Base-by-base conservation (phyloP, 2,329 filamentous ascomycete species). In the Xylariomycetidae sp. region DNA sequence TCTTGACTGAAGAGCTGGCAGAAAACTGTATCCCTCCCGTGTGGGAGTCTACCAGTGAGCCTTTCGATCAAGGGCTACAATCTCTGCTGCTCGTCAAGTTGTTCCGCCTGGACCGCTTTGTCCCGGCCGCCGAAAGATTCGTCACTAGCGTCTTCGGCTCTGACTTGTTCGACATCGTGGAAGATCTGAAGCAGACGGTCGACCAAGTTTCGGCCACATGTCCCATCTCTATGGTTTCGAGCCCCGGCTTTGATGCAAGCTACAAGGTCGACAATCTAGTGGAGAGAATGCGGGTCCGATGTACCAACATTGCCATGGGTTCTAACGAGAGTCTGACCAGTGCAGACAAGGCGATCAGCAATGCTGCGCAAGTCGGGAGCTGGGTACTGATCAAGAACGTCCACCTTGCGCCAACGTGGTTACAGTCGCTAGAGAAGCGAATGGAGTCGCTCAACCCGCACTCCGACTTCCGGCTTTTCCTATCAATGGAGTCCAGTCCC, bases 351-450 rank as follows among this genome's bases (percentile, higher is more conserved):
- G 92, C 93, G 19, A 88, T 98, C 54, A 85, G 78, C 61, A 87
- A 88, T 50, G 92, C 92, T 8, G 90, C 92, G 5, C 86, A 93
- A 37, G 84, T 82, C 12, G 92, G 92, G 46, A 87, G 81, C 17
- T 98, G 92, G 92, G 93, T 98, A 8, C 74, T 98, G 40, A 81
- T 98, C 72, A 98, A 98, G 76, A 98, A 98, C 67, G 92, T 98
- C 14, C 92, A 98, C 61, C 74, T 98, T 42, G 88, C 90, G 19
- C 88, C 92, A 2, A 86, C 87, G 10, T 98, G 93, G 93, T 70
- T 98, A 19, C 90, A 96, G 62, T 95, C 88, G 52, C 74, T 98
- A 12, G 90, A 98, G 68, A 98, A 98, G 72, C 81, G 90, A 27
- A 85, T 98, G 65, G 88, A 95, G 48, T 86, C 87, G 9, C 82